These are phyloP conservation scores for Grammothele lineata DNA, from an alignment of 768 basidiomycete genomes.

Conservation along the genomic window DNA sequence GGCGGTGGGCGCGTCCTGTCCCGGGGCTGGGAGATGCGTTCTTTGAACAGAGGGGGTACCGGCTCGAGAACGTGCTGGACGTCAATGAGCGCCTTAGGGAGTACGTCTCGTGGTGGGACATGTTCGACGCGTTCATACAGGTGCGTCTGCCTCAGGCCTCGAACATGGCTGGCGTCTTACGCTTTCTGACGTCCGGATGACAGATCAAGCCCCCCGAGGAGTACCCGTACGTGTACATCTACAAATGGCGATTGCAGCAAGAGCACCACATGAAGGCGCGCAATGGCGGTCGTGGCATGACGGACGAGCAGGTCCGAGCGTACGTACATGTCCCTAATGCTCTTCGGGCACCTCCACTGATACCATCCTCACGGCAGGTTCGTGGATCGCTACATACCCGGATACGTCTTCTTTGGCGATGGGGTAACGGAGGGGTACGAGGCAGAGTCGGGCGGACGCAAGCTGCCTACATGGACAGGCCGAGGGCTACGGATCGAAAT, in stretches of 20 bases:
- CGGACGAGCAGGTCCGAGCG: slow-evolving; percentile 69
- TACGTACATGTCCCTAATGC: slow-evolving; percentile 7
- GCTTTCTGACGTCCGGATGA: not conserved
- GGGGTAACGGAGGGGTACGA: slow-evolving; percentile 39
- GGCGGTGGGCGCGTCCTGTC: slow-evolving; percentile 43
- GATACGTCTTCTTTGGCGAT: slow-evolving; percentile 82
- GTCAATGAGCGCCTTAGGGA: slow-evolving; percentile 58
- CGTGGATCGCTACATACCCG: slow-evolving; percentile 90
- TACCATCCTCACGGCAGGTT: slow-evolving; percentile 45
- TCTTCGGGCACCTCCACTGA: not conserved
- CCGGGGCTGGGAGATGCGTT: slow-evolving; percentile 25
- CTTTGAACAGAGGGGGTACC: slow-evolving; percentile 34
- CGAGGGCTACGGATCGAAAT: slow-evolving; percentile 51
- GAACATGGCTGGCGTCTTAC: not conserved
- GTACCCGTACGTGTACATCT: slow-evolving; percentile 52
- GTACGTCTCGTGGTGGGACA: slow-evolving; percentile 67
- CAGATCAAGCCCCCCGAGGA: slow-evolving; percentile 37
- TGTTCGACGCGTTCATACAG: slow-evolving; percentile 75
- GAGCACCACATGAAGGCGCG: slow-evolving; percentile 83
- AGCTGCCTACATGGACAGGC: slow-evolving; percentile 40
- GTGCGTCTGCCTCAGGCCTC: slow-evolving; percentile 36
- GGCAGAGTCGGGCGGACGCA: slow-evolving; percentile 11
- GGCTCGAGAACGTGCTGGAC: slow-evolving; percentile 50
- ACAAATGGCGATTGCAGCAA: slow-evolving; percentile 86
- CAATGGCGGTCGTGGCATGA: slow-evolving; percentile 89